Base-by-base conservation (phyloP, 1,284 basidiomycete species). In the Apiotrichum akiyoshidainum region DNA sequence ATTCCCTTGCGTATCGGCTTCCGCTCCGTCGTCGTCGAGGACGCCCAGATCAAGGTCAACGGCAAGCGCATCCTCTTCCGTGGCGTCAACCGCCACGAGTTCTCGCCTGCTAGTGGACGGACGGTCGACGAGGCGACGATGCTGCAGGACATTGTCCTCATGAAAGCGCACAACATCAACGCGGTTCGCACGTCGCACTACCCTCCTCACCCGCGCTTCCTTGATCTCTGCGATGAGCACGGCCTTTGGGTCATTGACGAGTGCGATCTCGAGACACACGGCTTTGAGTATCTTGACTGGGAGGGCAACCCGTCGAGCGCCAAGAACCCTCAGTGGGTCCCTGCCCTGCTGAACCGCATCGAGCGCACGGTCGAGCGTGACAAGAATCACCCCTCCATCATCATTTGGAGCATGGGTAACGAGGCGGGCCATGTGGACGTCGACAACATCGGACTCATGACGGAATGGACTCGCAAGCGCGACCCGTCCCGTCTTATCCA, bases 321-420 rank as follows among this genome's bases (percentile, higher is more conserved):
- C 4, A 14, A 37, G 13, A 21, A 31, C 26, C 26, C 26, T 3
- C 26, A 13, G 5, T 69, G 60, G 60, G 51, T 19, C 19, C 55
- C 57, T 1, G 63, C 64, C 9, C 46, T 69, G 6, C 41, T 69
- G n/a, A 50, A 64, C 46, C 64, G 67, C 16, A 45, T 52, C 5
- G 26, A 58, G 47, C 51, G 67, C 26, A 61, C 60, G 46, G 52
- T 67, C 5, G 63, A 67, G 57, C 61, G 67, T 8, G 67, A 69
- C 60, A 69, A 69, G 64, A 69, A 69, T 46, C 65, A 67, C 52
- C 58, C 65, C 1, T 61, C 60, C 9, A 53, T 69, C 41, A 56
- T 69, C 46, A 64, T 69, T 39, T 69, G 67, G 65, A 61, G 60
- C 5, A 56, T 69, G 6, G 67, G 67, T n/a, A 69, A 69, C 52